phyloP scores from a whole-genome alignment of 495 filamentous ascomycete genomes.

The Paragyromitra xinjiangensis region DNA sequence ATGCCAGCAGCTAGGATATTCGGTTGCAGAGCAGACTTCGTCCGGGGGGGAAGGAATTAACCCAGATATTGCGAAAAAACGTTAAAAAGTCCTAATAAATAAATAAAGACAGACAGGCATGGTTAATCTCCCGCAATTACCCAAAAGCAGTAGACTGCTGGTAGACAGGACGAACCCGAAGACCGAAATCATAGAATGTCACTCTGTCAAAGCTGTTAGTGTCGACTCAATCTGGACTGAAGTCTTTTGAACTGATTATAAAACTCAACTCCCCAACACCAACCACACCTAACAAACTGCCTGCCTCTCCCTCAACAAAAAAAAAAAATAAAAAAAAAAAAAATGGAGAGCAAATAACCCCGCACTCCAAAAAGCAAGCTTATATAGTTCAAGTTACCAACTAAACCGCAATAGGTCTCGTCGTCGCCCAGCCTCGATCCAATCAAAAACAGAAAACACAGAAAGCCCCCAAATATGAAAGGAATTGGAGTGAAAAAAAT shows the following conservation, averaged over 20 bases:
- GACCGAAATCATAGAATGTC: slow-evolving; percentile 34
- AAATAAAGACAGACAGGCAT: neutral
- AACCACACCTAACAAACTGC: neutral
- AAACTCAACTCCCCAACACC: slow-evolving; percentile 26
- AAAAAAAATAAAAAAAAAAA: slow-evolving; percentile 15
- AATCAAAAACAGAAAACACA: slow-evolving; percentile 19
- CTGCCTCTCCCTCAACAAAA: slow-evolving; percentile 15
- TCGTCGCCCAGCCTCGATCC: slow-evolving; percentile 26
- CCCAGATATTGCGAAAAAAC: neutral
- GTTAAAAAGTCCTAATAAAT: neutral
- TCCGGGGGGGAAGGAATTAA: neutral
- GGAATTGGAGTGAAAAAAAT: neutral
- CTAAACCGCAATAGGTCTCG: slow-evolving; percentile 29
- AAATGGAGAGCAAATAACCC: slow-evolving; percentile 20
- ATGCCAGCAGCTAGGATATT: slow-evolving; percentile 3
- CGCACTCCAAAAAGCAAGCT: slow-evolving; percentile 49
- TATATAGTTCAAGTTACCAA: slow-evolving; percentile 45
- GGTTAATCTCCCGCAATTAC: neutral
- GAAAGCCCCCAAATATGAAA: slow-evolving; percentile 17
- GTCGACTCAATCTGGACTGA: neutral
- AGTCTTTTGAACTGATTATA: slow-evolving; percentile 25
- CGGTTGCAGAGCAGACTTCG: slow-evolving; percentile 8
- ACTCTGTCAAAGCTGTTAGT: slow-evolving; percentile 20
- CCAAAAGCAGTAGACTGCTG: neutral
- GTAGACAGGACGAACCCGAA: neutral